Evolutionary conservation across 495 filamentous ascomycete genomes (phyloP).

Genomic region (Hypoxylon lienhwacheense): DNA sequence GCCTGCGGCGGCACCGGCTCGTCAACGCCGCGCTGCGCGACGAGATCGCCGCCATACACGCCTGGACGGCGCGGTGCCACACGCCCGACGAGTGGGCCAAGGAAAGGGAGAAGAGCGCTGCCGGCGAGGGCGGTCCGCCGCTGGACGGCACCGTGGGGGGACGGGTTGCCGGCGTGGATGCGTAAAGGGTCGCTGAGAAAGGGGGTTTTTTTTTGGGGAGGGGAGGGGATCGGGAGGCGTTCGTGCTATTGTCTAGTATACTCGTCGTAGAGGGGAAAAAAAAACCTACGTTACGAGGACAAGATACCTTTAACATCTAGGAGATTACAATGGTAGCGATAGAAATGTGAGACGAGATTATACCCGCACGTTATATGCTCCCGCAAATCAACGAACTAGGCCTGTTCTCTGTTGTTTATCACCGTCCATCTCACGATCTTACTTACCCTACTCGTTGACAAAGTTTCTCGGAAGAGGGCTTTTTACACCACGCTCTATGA

Average conservation of each 20-base stretch:
- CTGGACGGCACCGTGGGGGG: conserved; percentile 47
- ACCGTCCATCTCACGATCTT: conserved; percentile 9
- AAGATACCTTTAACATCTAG: no score
- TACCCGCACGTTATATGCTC: conserved; percentile 11
- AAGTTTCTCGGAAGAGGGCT: not conserved
- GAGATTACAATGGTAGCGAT: not conserved
- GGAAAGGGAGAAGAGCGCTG: conserved; percentile 50
- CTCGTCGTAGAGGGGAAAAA: not conserved
- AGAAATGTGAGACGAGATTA: not conserved
- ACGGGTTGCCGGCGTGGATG: conserved; percentile 44
- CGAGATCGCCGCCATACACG: conserved; percentile 95
- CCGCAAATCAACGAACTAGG: conserved; percentile 19
- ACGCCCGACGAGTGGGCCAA: conserved; percentile 92
- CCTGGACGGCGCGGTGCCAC: conserved; percentile 97
- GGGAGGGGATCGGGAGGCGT: not conserved
- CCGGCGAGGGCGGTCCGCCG: conserved; percentile 41
- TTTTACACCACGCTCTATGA: not conserved
- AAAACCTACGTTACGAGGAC: not conserved
- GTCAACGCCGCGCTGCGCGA: conserved; percentile 85
- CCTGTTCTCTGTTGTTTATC: no score
- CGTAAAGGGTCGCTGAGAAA: no score
- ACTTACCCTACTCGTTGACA: conserved; percentile 5
- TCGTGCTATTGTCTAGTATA: no score
- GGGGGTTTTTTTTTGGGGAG: no score
- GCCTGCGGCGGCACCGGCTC: conserved; percentile 82